These are phyloP conservation scores for Colletotrichum sp. DNA, from an alignment of 2,329 filamentous ascomycete species.

Conservation along the genomic window DNA sequence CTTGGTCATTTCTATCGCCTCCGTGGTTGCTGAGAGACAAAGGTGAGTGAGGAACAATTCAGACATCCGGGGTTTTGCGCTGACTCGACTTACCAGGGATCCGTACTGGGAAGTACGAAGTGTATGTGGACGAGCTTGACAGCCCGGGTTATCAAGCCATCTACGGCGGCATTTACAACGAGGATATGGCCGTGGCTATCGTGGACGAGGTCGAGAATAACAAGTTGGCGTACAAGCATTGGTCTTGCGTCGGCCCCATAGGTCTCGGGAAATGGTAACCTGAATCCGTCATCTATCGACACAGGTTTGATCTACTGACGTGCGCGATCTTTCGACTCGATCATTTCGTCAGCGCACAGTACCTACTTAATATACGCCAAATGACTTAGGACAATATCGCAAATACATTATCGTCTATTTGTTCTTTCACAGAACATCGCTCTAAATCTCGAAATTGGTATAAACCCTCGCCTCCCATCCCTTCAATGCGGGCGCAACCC, in stretches of 20 bases:
- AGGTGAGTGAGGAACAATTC: neutral
- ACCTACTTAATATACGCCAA: too few relatives aligned
- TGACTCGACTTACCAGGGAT: neutral
- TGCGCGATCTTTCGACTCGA: too few relatives aligned
- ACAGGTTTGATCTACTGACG: neutral
- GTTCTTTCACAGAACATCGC: neutral
- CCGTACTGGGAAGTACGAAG: neutral
- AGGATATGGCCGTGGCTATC: neutral
- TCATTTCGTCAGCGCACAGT: neutral
- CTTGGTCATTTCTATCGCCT: neutral
- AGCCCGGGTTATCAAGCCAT: neutral
- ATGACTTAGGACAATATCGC: too few relatives aligned
- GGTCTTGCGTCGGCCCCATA: neutral
- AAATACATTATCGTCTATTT: neutral
- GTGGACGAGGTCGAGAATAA: neutral
- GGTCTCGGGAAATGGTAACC: neutral
- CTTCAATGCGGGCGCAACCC: conserved; percentile 11
- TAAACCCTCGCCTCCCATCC: conserved; percentile 35
- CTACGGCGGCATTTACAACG: neutral
- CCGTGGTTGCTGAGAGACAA: neutral
- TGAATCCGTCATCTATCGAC: neutral
- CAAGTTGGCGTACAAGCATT: neutral
- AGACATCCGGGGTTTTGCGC: neutral
- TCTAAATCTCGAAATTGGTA: conserved; percentile 22
- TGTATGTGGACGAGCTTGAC: neutral